These are phyloP conservation scores for Leptographium wingfieldii DNA, from an alignment of 2,329 filamentous ascomycete species.

Conservation along the genomic window DNA sequence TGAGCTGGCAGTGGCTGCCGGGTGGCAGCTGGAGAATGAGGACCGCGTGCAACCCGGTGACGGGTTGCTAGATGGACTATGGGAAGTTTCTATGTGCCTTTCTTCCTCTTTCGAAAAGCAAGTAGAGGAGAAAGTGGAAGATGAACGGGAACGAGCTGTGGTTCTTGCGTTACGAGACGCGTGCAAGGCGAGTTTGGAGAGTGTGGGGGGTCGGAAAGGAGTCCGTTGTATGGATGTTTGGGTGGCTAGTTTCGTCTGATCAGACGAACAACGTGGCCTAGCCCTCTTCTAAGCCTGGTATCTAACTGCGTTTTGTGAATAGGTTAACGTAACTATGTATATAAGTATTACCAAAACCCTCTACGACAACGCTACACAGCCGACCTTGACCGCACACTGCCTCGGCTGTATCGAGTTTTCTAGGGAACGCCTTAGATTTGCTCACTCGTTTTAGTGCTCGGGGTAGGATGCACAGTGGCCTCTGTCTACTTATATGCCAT, in stretches of 20 bases:
- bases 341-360: background rate
- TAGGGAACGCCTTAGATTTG: too few relatives aligned
- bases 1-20: constrained; percentile 20
- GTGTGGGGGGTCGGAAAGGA: constrained; percentile 9
- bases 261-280: background rate
- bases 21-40: constrained; percentile 26
- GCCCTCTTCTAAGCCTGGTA: background rate
- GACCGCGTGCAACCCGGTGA: constrained; percentile 21
- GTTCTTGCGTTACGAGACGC: constrained; percentile 21
- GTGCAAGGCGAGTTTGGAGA: constrained; percentile 11
- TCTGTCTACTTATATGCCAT: too few relatives aligned
- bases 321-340: background rate
- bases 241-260: constrained; percentile 11
- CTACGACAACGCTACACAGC: too few relatives aligned
- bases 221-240: constrained; percentile 13
- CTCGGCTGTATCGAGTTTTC: too few relatives aligned
- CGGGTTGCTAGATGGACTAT: constrained; percentile 31
- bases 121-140: constrained; percentile 17
- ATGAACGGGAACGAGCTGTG: constrained; percentile 17
- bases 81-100: constrained; percentile 28
- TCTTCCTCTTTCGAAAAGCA: constrained; percentile 19
- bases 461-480: too few relatives aligned
- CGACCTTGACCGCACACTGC: too few relatives aligned
- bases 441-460: too few relatives aligned
- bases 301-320: background rate